Conservation (phyloP, 2,329 filamentous ascomycete species). For the Colletotrichum lindemuthianum region DNA sequence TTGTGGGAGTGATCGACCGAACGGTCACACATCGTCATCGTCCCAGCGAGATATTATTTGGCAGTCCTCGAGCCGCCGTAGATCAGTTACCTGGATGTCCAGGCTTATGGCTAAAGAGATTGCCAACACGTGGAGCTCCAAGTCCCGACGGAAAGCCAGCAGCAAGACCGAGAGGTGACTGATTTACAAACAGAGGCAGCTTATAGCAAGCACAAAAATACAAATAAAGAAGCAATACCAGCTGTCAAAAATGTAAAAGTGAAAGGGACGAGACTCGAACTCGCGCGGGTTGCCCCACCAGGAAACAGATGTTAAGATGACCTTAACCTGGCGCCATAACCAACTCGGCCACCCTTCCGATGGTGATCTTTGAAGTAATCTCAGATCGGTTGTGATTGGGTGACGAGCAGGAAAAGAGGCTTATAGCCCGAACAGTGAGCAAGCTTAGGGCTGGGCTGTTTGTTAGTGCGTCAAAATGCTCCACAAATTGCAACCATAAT, state of each 20-base stretch:
- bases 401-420: neutral
- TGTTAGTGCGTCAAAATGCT: too few species aligned
- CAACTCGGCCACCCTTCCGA: constrained; percentile 36
- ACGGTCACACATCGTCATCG: too few species aligned
- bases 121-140: too few species aligned
- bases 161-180: too few species aligned
- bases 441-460: constrained; percentile 25
- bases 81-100: too few species aligned
- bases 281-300: constrained; percentile 36
- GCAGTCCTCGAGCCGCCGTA: too few species aligned
- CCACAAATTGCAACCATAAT: too few species aligned
- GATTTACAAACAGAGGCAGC: neutral
- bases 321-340: constrained; percentile 36
- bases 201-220: neutral
- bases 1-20: too few species aligned
- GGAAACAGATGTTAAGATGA: constrained; percentile 36
- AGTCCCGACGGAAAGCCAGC: too few species aligned
- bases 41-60: too few species aligned
- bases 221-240: neutral
- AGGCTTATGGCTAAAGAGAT: too few species aligned
- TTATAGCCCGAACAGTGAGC: constrained; percentile 2
- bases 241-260: neutral
- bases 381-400: neutral
- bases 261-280: constrained; percentile 35
- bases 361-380: neutral